A percentile compares a stretch with the other conserved stretches of the same genome.
These are phyloP conservation scores for Hyparrhenia diplandra DNA, from an alignment of 176 grass and related monocot genomes.

Conservation along the genomic window DNA sequence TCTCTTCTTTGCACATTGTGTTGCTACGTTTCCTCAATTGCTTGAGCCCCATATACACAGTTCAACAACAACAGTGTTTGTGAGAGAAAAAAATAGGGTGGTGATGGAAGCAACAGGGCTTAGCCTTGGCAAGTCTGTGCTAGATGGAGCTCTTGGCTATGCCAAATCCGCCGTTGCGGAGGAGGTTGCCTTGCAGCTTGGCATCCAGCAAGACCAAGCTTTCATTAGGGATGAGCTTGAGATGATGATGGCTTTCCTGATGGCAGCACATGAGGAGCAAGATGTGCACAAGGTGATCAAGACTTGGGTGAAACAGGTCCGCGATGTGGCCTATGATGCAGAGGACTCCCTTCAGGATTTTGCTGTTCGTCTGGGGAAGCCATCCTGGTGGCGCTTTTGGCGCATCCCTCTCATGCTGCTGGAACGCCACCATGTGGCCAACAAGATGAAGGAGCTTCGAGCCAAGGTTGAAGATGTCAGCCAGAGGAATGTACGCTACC, in stretches of 20 bases:
- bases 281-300: neutral
- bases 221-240: constrained; percentile 33
- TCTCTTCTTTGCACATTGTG: too few relatives aligned
- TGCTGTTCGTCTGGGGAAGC: neutral
- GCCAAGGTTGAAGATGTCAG: neutral
- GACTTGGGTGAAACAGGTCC: neutral
- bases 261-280: neutral
- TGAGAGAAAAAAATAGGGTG: too few relatives aligned
- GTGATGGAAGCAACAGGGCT: too few relatives aligned
- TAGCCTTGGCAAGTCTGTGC: too few relatives aligned
- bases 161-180: neutral
- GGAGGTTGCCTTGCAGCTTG: constrained; percentile 35
- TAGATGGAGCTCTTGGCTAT: neutral
- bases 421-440: neutral
- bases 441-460: neutral
- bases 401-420: neutral
- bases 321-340: neutral
- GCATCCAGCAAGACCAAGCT: neutral
- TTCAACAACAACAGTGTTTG: too few relatives aligned
- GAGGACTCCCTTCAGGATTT: neutral
- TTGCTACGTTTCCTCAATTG: too few relatives aligned
- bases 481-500: neutral
- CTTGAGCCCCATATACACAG: too few relatives aligned
- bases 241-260: neutral
- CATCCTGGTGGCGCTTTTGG: neutral